These are phyloP conservation scores for Oxyria digyna DNA, from an alignment of 148 eudicot species.

Conservation along the genomic window DNA sequence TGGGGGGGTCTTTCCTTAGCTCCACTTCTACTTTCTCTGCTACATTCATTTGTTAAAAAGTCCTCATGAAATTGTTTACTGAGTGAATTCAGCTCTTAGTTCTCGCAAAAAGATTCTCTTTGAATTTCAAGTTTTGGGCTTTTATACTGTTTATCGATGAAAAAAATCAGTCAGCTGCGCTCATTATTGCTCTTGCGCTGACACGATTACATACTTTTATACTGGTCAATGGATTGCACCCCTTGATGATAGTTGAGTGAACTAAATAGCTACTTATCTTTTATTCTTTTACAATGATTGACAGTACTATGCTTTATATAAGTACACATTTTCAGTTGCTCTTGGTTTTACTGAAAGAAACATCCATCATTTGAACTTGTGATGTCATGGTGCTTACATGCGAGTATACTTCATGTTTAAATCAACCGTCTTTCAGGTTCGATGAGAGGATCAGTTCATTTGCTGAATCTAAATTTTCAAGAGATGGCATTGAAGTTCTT, in stretches of 20 bases:
- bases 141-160: neutral
- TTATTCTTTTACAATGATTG: neutral
- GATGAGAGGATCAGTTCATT: constrained; percentile 67
- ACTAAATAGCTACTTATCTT: neutral
- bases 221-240: neutral
- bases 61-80: too few relatives aligned
- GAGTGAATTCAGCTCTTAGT: too few relatives aligned
- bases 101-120: neutral
- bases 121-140: neutral
- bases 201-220: neutral
- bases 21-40: too few relatives aligned
- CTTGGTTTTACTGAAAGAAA: neutral
- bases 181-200: neutral
- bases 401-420: neutral
- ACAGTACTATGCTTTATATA: neutral
- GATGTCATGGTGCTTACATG: neutral
- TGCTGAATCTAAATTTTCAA: constrained; percentile 55
- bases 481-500: constrained; percentile 66
- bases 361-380: neutral
- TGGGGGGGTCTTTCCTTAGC: too few relatives aligned
- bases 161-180: neutral
- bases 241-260: neutral
- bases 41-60: too few relatives aligned
- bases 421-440: constrained; percentile 29
- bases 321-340: neutral